These are phyloP conservation scores for Panicum miliaceum DNA, from an alignment of 176 grass and related monocot species.

Conservation along the genomic window DNA sequence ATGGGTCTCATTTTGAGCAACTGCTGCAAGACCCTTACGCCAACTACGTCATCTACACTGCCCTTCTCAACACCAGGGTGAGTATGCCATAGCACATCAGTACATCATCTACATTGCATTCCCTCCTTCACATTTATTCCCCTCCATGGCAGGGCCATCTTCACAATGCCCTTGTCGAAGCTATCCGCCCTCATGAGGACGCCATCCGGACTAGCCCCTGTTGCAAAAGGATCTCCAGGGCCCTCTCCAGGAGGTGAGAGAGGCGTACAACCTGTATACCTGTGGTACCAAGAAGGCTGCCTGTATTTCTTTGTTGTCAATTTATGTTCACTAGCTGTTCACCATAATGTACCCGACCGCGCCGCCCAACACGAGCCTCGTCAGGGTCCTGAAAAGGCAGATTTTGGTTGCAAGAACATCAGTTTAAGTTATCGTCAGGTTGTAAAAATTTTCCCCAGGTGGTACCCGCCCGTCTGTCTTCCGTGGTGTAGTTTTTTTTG, in stretches of 20 bases:
- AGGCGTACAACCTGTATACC: constrained; percentile 45
- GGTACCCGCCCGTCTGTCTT: constrained; percentile 12
- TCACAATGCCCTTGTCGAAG: constrained; percentile 53
- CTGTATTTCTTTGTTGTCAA: constrained; percentile 40
- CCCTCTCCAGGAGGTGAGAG: constrained; percentile 66
- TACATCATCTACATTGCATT: neutral
- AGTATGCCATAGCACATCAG: constrained; percentile 5
- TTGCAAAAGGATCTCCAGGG: constrained; percentile 85
- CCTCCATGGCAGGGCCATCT: constrained; percentile 54
- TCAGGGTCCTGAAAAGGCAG: constrained; percentile 28
- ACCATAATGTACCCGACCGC: constrained; percentile 44
- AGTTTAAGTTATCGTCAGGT: constrained; percentile 32
- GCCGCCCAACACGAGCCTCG: constrained; percentile 38
- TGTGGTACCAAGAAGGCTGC: constrained; percentile 28
- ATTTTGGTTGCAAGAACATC: constrained; percentile 45
- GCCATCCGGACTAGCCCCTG: constrained; percentile 71
- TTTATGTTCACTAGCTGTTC: constrained; percentile 54
- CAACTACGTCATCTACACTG: constrained; percentile 83
- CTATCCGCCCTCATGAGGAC: constrained; percentile 67
- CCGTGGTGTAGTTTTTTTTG: constrained; percentile 40
- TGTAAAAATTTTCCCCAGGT: constrained; percentile 40
- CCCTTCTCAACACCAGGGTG: constrained; percentile 73
- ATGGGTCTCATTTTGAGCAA: constrained; percentile 67
- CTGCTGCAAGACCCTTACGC: constrained; percentile 85
- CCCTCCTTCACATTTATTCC: neutral